These are phyloP conservation scores for Hymenoscyphus salicellus DNA, from an alignment of 2,329 filamentous ascomycete species.

Conservation along the genomic window DNA sequence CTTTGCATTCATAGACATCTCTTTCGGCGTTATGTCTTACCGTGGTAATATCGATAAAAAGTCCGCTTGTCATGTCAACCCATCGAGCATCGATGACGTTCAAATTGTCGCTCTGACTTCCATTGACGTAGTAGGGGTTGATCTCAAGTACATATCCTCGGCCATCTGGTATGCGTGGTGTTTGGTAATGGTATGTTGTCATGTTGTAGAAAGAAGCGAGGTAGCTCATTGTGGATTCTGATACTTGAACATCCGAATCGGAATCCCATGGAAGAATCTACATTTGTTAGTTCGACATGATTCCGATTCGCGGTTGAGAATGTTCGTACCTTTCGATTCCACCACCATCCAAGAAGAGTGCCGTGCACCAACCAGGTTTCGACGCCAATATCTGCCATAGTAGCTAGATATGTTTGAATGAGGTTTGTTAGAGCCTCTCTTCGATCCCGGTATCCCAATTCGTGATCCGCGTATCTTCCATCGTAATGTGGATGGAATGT, in stretches of 20 bases:
- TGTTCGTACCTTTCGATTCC: constrained; percentile 53
- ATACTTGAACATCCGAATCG: constrained; percentile 63
- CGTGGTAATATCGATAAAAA: constrained; percentile 84
- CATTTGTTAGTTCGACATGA: constrained; percentile 7
- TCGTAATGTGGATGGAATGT: constrained; percentile 42
- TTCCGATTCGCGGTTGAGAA: no score
- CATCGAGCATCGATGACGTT: constrained; percentile 85
- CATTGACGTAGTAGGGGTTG: constrained; percentile 66
- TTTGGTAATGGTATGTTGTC: constrained; percentile 36
- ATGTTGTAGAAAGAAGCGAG: constrained; percentile 49
- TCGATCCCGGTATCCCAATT: constrained; percentile 43
- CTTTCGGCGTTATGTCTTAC: constrained; percentile 47
- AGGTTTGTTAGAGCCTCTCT: constrained; percentile 62
- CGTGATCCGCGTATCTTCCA: constrained; percentile 40
- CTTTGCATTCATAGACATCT: constrained; percentile 50
- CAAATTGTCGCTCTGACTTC: constrained; percentile 60
- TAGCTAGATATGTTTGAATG: constrained; percentile 70
- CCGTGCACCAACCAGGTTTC: constrained; percentile 66
- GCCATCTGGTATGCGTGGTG: constrained; percentile 35
- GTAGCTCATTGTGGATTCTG: constrained; percentile 53
- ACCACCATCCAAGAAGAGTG: constrained; percentile 84
- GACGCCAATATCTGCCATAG: constrained; percentile 57
- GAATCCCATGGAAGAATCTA: constrained; percentile 76
- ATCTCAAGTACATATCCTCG: constrained; percentile 70
- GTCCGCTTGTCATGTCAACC: constrained; percentile 72